Conservation (phyloP, 192 early-diverging fungal species). For the Backusella luteola region DNA sequence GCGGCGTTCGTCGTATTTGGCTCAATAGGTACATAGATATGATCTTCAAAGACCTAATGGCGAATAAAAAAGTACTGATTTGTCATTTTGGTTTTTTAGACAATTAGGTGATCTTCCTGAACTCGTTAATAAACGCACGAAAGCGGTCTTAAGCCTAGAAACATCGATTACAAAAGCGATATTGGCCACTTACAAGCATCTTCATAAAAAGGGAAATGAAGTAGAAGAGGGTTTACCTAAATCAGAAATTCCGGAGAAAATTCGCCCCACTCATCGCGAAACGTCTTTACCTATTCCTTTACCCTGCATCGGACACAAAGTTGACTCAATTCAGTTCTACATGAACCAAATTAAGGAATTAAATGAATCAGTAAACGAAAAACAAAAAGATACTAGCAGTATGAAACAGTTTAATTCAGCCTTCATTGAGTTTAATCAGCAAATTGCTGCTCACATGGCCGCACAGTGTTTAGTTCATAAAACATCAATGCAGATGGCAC, state of each 20-base stretch:
- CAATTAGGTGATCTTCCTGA: slow-evolving; percentile 48
- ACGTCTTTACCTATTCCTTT: slow-evolving; percentile 37
- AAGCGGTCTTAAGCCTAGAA: slow-evolving; percentile 51
- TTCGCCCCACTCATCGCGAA: slow-evolving; percentile 56
- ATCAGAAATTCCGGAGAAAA: slow-evolving; percentile 34
- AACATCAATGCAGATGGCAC: slow-evolving; percentile 61
- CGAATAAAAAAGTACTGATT: background rate
- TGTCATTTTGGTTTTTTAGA: slow-evolving; percentile 25
- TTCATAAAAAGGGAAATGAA: slow-evolving; percentile 21
- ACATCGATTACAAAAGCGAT: slow-evolving; percentile 48
- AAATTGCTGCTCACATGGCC: slow-evolving; percentile 79
- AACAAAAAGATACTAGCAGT: slow-evolving; percentile 26
- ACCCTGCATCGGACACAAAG: slow-evolving; percentile 59
- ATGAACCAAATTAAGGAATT: slow-evolving; percentile 38
- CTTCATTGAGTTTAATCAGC: slow-evolving; percentile 78
- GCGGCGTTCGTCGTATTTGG: slow-evolving; percentile 65
- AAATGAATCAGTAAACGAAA: slow-evolving; percentile 46
- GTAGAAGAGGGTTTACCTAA: slow-evolving; percentile 12
- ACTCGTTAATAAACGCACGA: slow-evolving; percentile 47
- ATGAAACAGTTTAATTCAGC: slow-evolving; percentile 58
- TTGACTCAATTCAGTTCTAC: slow-evolving; percentile 59
- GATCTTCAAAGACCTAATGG: background rate
- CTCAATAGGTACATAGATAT: slow-evolving; percentile 48
- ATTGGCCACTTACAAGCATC: slow-evolving; percentile 33
- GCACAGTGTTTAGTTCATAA: slow-evolving; percentile 63